Base-by-base conservation (phyloP, 192 early-diverging fungal species). In the Diversispora eburnea region DNA sequence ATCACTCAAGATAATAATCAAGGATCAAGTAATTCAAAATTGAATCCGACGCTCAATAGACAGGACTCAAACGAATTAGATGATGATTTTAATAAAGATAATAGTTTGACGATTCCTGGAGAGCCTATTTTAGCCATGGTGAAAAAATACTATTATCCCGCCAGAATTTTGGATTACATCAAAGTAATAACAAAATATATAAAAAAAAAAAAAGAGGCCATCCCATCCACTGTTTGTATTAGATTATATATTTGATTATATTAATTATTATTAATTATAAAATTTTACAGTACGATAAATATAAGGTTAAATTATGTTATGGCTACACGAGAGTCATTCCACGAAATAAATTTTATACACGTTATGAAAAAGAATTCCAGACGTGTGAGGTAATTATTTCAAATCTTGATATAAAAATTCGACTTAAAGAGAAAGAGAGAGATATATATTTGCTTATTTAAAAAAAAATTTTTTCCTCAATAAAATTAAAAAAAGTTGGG, bases 81-180 rank as follows among this genome's bases (percentile, higher is more conserved):
- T 33, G 25, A 33, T 33, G 25, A 43, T 46, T 2, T 47, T 8
- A 45, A 19, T 19, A 13, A 45, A 59, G 4, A 41, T 65, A 41
- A 5, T 57, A 70, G 67, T 55, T 55, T 70, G n/a, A 52, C 19
- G 39, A 71, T 71, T 46, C 69, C 69, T 17, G 69, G 69, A 12
- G 69, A 71, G 45, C 41, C 19, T 2, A 55, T 71, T 2, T 58
- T 71, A 5, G 55, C 57, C 4, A 9, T 10, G 3, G n/a, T 8
- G 3, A 15, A 5, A 17, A 59, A 46, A 47, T 59, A 71, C 19
- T 71, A 59, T 46, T 71, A 71, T 71, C 69, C 69, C n/a, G 69
- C 55, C 5, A 57, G 15, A 59, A 71, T 71, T 33, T 39, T 33
- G 22, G 42, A 8, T 47, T 71, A 46, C 8, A 43, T 4, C 3